Percentiles rank a stretch among this genome's conserved stretches.
These are phyloP conservation scores for Cercophora newfieldiana DNA, from an alignment of 495 filamentous ascomycete genomes.

Conservation along the genomic window DNA sequence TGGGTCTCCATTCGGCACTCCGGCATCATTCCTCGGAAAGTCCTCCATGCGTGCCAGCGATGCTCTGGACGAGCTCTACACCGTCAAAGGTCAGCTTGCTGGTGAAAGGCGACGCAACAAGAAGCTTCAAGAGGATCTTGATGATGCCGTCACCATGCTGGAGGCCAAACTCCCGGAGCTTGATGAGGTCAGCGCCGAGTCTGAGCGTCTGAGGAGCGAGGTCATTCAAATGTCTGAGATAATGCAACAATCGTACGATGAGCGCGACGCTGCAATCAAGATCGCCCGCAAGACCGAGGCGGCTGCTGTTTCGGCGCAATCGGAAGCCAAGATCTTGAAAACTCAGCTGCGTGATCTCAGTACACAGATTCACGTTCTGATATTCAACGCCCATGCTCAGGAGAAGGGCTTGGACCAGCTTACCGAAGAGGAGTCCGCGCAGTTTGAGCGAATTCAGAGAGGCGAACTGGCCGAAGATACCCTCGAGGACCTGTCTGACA, in stretches of 20 bases:
- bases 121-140: constrained; percentile 69
- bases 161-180: constrained; percentile 70
- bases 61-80: constrained; percentile 54
- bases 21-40: constrained; percentile 50
- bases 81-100: constrained; percentile 53
- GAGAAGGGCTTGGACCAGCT: constrained; percentile 78
- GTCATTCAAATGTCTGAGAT: constrained; percentile 77
- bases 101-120: constrained; percentile 69
- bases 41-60: constrained; percentile 48
- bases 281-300: constrained; percentile 70
- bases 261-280: constrained; percentile 58
- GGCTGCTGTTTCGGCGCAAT: constrained; percentile 65
- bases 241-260: constrained; percentile 59
- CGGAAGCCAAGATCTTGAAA: constrained; percentile 76
- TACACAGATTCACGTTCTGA: constrained; percentile 81
- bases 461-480: constrained; percentile 61
- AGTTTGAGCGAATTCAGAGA: constrained; percentile 71
- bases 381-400: constrained; percentile 74
- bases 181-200: constrained; percentile 65
- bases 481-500: constrained; percentile 72
- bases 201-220: constrained; percentile 67
- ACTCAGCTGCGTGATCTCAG: constrained; percentile 90
- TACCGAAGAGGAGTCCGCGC: constrained; percentile 59
- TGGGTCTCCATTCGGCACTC: constrained; percentile 54
- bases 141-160: constrained; percentile 71